A percentile compares a stretch with the other conserved stretches of the same genome.
Evolutionary conservation across 345 rosid species (phyloP).

Genomic region (Gossypium arboreum): DNA sequence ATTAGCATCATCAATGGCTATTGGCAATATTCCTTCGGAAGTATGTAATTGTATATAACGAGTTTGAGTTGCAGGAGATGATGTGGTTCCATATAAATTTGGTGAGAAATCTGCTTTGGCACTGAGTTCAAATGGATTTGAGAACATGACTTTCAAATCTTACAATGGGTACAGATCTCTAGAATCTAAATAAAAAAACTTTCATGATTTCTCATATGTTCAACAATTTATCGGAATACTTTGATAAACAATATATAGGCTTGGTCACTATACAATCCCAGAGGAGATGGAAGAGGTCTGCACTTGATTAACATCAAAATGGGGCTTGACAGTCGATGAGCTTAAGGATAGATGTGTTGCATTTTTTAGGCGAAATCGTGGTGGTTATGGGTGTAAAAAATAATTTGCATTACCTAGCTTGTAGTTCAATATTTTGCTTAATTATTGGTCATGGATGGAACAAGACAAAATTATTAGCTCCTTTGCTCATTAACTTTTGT

Average conservation of each 20-base stretch:
- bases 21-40: not conserved
- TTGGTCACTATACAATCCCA: slow-evolving; percentile 89
- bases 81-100: slow-evolving; percentile 78
- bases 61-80: slow-evolving; percentile 59
- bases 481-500: slow-evolving; percentile 7
- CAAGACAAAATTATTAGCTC: not conserved
- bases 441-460: slow-evolving; percentile 8
- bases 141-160: slow-evolving; percentile 60
- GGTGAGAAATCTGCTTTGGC: slow-evolving; percentile 81
- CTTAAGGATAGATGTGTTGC: slow-evolving; percentile 14
- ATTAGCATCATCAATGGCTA: not conserved
- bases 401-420: slow-evolving; percentile 12
- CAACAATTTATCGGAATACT: slow-evolving; percentile 1
- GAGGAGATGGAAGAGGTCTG: slow-evolving; percentile 87
- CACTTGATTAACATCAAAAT: slow-evolving; percentile 66
- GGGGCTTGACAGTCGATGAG: slow-evolving; percentile 47
- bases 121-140: slow-evolving; percentile 58
- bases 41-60: slow-evolving; percentile 3
- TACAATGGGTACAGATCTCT: slow-evolving; percentile 51
- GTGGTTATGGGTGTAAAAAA: slow-evolving; percentile 14
- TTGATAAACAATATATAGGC: slow-evolving; percentile 36
- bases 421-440: slow-evolving; percentile 3
- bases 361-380: not conserved
- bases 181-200: not conserved
- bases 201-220: not conserved